Evolutionary conservation across 257 asterid species (phyloP).

Genomic region (Solanum ahanhuiri): DNA sequence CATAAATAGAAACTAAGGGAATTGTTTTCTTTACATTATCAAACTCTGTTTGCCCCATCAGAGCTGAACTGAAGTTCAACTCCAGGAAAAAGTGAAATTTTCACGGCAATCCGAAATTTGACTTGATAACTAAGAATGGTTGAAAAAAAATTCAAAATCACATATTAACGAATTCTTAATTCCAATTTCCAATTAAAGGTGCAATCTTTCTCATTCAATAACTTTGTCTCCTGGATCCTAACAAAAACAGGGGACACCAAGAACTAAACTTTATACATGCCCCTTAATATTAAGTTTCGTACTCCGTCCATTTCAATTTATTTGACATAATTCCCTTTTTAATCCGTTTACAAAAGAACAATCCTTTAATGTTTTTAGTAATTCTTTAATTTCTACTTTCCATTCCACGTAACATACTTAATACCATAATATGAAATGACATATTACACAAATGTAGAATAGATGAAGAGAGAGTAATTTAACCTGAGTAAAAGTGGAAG

Average conservation of each 20-base stretch:
- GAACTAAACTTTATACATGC: background rate
- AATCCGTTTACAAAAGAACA: too few species aligned
- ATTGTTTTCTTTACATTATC: background rate
- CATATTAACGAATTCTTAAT: background rate
- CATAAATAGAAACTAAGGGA: background rate
- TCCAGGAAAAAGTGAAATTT: too few species aligned
- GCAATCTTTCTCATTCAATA: too few species aligned
- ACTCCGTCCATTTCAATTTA: too few species aligned
- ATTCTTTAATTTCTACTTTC: too few species aligned
- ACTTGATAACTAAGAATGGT: background rate
- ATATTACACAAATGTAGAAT: background rate
- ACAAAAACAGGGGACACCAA: background rate
- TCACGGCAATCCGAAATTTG: background rate
- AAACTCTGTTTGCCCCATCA: too few species aligned
- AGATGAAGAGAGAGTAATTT: background rate
- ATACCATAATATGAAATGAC: too few species aligned
- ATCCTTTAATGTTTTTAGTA: too few species aligned
- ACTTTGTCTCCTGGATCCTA: background rate
- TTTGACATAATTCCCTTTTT: too few species aligned
- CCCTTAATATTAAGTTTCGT: too few species aligned
- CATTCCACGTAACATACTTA: too few species aligned
- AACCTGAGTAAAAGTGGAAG: slow-evolving; percentile 68
- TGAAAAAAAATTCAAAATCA: background rate
- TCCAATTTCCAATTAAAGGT: background rate
- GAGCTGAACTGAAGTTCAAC: too few species aligned